Evolutionary conservation across 257 asterid genomes (phyloP), one percentile per base, ranked within the genome.

Genomic region (Paulownia fortunei): DNA sequence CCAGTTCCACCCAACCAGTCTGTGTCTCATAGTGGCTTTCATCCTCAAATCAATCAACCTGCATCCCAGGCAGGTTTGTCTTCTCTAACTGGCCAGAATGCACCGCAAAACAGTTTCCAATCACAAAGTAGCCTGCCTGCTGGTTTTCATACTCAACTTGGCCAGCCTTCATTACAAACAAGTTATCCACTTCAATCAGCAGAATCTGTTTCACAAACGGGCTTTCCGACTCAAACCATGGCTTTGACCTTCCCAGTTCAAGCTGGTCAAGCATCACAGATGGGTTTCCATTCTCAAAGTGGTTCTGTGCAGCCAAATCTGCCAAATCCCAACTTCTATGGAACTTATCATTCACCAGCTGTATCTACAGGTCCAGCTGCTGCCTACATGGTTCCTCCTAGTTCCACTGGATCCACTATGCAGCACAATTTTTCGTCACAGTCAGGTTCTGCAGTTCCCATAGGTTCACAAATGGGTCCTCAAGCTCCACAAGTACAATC

Each of bases 141-240:
- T 24, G 85, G 83, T 72, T 88, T 80, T 80, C 85, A 90, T 62
- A 76, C 85, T 81, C 97, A 90, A 80, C 84, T 83, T 72, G 88
- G 85, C 37, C 92, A 83, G 73, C 82, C 86, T 83, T 70, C 76
- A 23, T 4, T 63, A 75, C 91, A 85, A 41, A 73, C 84, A 68
- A 81, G 74, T 77, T 84, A 88, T 69, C 84, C 86, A 47, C 86
- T 71, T 78, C 90, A 84, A 52, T 66, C 83, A 34, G 71, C 82
- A 15, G 83, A 77, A 39, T 49, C 87, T 32, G 74, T 61, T 60
- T 44, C 85, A 15, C 87, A 84, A 59, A 58, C 81, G 32, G 80
- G 86, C 75, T 82, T 72, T 77, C 60, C 72, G 24, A 32, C 68
- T 77, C 89, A 85, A 73, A 52, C 69, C 73, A 77, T 72, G 88